A percentile compares a stretch with the other conserved stretches of the same genome.
These are phyloP conservation scores for Arthroderma uncinatum DNA, from an alignment of 2,329 filamentous ascomycete genomes.

Conservation along the genomic window DNA sequence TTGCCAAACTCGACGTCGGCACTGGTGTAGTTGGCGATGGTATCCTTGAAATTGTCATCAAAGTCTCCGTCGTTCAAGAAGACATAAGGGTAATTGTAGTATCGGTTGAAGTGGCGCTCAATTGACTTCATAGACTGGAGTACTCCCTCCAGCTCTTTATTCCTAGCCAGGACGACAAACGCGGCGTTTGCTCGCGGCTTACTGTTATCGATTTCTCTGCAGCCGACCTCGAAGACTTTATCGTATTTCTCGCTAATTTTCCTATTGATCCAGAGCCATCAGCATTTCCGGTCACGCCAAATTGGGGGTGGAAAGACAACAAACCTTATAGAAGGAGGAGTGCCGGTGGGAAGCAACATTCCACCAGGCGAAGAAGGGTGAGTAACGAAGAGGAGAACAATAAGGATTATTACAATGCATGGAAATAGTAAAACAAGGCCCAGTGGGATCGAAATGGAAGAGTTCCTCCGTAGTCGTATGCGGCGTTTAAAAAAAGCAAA, in stretches of 20 bases:
- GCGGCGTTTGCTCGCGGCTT: conserved; percentile 81
- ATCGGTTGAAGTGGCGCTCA: conserved; percentile 96
- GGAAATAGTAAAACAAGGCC: conserved; percentile 90
- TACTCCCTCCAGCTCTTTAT: conserved; percentile 92
- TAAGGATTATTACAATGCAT: conserved; percentile 78
- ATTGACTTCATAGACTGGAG: conserved; percentile 96
- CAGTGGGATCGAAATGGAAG: conserved; percentile 80
- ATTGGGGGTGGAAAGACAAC: conserved; percentile 21
- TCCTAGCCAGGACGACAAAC: conserved; percentile 88
- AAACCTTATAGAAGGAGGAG: conserved; percentile 81
- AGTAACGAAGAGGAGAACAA: conserved; percentile 76
- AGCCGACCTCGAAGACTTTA: conserved; percentile 89
- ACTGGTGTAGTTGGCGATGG: conserved; percentile 82
- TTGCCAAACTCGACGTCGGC: conserved; percentile 82
- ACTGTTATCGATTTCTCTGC: conserved; percentile 61
- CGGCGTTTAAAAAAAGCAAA: conserved; percentile 77
- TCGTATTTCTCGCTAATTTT: conserved; percentile 97
- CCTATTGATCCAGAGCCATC: conserved; percentile 37
- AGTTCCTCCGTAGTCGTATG: conserved; percentile 81
- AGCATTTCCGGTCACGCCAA: neutral
- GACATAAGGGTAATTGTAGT: conserved; percentile 97
- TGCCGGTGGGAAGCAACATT: conserved; percentile 76
- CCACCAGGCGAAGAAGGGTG: conserved; percentile 73
- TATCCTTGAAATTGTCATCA: conserved; percentile 84
- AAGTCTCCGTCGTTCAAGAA: conserved; percentile 98